Evolutionary conservation across 805 yeast species (phyloP).

Genomic region (Yamadazyma akitaensis): DNA sequence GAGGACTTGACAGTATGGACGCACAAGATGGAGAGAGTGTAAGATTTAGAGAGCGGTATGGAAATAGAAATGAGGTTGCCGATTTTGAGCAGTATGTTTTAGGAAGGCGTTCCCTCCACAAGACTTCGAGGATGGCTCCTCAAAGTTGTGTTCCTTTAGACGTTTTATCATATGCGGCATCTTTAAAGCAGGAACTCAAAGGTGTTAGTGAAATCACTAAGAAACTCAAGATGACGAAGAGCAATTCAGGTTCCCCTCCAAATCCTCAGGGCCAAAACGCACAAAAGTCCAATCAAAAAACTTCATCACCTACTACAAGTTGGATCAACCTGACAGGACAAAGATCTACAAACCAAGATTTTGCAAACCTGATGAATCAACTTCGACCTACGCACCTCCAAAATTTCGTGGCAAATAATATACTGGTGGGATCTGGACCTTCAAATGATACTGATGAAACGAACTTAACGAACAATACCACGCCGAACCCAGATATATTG

Average conservation of each 20-base stretch:
- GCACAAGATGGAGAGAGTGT: background rate
- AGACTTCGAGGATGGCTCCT: background rate
- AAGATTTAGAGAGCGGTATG: background rate
- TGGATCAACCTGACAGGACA: background rate
- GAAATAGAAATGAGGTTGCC: conserved; percentile 4
- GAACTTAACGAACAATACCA: background rate
- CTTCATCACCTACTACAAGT: background rate
- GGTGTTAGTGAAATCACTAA: conserved; percentile 5
- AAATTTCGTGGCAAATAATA: background rate
- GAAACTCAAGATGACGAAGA: conserved; percentile 4
- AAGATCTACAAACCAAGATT: background rate
- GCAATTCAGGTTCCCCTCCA: conserved; percentile 4
- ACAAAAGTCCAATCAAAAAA: background rate
- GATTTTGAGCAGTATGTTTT: conserved; percentile 3
- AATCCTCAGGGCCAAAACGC: background rate
- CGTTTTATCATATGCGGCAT: conserved; percentile 40
- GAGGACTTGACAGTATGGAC: conserved; percentile 6
- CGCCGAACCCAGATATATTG: background rate
- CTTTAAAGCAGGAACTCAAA: conserved; percentile 20
- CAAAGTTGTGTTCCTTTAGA: conserved; percentile 30
- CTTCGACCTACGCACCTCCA: background rate
- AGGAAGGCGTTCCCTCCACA: background rate
- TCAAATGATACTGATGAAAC: background rate
- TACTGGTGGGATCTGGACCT: background rate
- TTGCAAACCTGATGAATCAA: background rate